Percentiles rank a stretch among this genome's conserved stretches.
Evolutionary conservation across 805 yeast genomes (phyloP).

Genomic region (Saccharomycopsis guyanensis): DNA sequence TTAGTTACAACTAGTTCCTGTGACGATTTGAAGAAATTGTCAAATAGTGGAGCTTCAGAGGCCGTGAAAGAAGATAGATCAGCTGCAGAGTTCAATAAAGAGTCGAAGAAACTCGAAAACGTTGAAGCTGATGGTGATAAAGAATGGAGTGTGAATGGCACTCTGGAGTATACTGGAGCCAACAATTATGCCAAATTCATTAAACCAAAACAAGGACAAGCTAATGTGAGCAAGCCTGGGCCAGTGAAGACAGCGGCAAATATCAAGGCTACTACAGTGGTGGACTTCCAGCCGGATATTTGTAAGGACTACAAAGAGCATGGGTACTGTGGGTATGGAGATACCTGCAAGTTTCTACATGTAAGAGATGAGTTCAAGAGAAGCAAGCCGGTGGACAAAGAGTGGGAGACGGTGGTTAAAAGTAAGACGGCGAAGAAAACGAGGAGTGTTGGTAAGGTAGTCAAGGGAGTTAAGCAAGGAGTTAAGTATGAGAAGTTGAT

Average conservation of each 20-base stretch:
- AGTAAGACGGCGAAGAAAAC: slow-evolving; percentile 24
- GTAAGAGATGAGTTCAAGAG: slow-evolving; percentile 77
- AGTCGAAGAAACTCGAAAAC: slow-evolving; percentile 3
- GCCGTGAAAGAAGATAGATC: slow-evolving; percentile 22
- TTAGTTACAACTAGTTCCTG: no score
- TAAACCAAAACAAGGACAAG: no score
- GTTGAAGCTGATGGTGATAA: not conserved
- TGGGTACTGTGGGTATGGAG: slow-evolving; percentile 97
- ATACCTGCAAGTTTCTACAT: slow-evolving; percentile 90
- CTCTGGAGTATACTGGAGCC: slow-evolving; percentile 27
- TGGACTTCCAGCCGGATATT: slow-evolving; percentile 88
- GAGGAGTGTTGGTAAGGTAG: not conserved
- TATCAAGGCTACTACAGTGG: slow-evolving; percentile 56
- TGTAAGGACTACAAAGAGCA: slow-evolving; percentile 88
- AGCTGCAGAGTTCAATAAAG: slow-evolving; percentile 23
- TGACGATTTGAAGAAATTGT: no score
- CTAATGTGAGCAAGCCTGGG: slow-evolving; percentile 30
- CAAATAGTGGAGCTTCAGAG: slow-evolving; percentile 22
- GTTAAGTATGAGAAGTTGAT: slow-evolving; percentile 6
- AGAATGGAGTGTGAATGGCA: slow-evolving; percentile 16
- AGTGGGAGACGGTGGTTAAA: slow-evolving; percentile 49
- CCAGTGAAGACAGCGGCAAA: slow-evolving; percentile 36
- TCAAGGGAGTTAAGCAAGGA: not conserved
- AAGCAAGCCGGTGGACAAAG: slow-evolving; percentile 57
- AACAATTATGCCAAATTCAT: slow-evolving; percentile 25